phyloP scores from a whole-genome alignment of 2,329 filamentous ascomycete genomes.

The Fusarium miscanthi region DNA sequence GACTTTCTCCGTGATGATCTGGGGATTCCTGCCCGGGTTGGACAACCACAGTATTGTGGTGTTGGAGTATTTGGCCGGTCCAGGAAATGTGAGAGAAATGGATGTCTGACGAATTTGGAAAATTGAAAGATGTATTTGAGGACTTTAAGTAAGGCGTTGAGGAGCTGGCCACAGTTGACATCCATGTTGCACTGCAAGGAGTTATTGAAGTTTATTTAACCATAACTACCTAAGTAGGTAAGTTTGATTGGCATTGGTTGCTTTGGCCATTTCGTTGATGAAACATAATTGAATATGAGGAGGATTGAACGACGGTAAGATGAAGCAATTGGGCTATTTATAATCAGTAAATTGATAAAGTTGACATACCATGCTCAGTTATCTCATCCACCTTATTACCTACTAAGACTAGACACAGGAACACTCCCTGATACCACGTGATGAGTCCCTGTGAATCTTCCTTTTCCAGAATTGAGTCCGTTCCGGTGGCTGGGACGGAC shows the following conservation, averaged over 20 bases:
- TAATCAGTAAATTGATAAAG: background rate
- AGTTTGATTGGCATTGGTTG: constrained; percentile 7
- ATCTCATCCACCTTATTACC: background rate
- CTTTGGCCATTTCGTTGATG: constrained; percentile 4
- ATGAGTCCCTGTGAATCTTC: constrained; percentile 6
- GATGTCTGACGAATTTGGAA: constrained; percentile 35
- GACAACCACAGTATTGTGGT: constrained; percentile 39
- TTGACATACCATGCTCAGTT: background rate
- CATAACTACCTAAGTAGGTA: background rate
- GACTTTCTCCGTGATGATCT: constrained; percentile 59
- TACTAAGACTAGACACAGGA: background rate
- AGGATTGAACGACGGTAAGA: background rate
- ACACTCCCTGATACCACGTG: constrained; percentile 29
- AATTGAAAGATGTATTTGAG: background rate
- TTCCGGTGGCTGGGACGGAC: constrained; percentile 15
- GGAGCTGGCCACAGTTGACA: background rate
- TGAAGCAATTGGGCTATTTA: background rate
- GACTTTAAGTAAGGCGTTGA: background rate
- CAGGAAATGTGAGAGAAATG: constrained; percentile 38
- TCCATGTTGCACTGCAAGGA: constrained; percentile 14
- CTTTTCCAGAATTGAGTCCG: background rate
- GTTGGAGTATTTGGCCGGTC: constrained; percentile 41
- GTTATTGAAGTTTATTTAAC: constrained; percentile 6
- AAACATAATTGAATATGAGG: constrained; percentile 4
- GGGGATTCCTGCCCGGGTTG: constrained; percentile 41